Evolutionary conservation across 257 asterid species (phyloP).

Genomic region (Solanum tacnaense): DNA sequence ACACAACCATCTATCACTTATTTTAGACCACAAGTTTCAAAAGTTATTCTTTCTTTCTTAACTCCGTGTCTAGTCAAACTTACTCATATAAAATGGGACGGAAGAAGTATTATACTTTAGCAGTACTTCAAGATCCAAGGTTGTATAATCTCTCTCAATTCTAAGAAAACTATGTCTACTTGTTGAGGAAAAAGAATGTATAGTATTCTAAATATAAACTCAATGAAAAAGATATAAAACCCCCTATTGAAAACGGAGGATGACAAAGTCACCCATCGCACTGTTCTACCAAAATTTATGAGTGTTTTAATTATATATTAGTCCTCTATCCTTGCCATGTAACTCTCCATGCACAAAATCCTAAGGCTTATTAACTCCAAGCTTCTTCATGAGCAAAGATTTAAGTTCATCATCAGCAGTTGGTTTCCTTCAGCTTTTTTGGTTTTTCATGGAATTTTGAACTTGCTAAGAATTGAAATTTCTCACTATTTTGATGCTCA

Average conservation of each 20-base stretch:
- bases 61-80: not conserved
- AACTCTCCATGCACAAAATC: not conserved
- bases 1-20: not conserved
- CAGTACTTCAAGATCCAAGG: not conserved
- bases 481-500: not conserved
- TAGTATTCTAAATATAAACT: not conserved
- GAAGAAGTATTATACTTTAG: not conserved
- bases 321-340: not conserved
- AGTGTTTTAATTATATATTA: not conserved
- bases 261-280: not conserved
- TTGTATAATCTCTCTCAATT: not conserved
- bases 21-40: not conserved
- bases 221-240: not conserved
- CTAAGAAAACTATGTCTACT: not conserved
- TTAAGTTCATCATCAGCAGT: not conserved
- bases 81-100: not conserved
- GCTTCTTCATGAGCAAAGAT: not conserved
- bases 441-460: not conserved
- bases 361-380: not conserved
- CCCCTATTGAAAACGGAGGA: not conserved
- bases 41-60: not conserved
- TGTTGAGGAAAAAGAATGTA: not conserved
- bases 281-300: not conserved
- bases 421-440: not conserved
- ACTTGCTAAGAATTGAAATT: not conserved